Conservation (phyloP, 108 stramenopile genomes). For the Cyclotella kingstonii region DNA sequence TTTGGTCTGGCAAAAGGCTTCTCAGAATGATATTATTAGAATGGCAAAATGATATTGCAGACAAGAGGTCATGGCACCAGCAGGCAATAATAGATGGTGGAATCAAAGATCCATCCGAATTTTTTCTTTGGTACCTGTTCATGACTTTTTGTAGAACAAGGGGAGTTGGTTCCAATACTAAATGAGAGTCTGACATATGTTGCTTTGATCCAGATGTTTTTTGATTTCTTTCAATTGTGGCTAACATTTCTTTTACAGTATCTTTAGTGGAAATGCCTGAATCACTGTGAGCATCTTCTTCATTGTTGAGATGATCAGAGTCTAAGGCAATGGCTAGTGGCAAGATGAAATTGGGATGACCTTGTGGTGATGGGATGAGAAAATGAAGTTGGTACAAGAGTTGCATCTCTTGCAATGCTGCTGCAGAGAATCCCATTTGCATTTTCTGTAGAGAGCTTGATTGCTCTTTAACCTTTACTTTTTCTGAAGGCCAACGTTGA, state of each 20-base stretch:
- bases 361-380: slow-evolving; percentile 73
- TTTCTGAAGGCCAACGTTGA: slow-evolving; percentile 86
- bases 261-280: slow-evolving; percentile 25
- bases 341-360: slow-evolving; percentile 85
- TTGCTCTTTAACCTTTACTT: slow-evolving; percentile 64
- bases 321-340: slow-evolving; percentile 76
- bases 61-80: slow-evolving; percentile 79
- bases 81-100: slow-evolving; percentile 62
- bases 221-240: slow-evolving; percentile 72
- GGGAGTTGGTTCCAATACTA: slow-evolving; percentile 78
- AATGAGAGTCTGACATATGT: slow-evolving; percentile 61
- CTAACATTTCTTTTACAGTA: slow-evolving; percentile 69
- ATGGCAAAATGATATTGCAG: slow-evolving; percentile 79
- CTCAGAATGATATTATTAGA: slow-evolving; percentile 74
- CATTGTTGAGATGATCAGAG: slow-evolving; percentile 26
- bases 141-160: slow-evolving; percentile 72
- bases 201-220: slow-evolving; percentile 48
- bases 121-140: slow-evolving; percentile 45
- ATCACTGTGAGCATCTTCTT: slow-evolving; percentile 16
- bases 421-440: slow-evolving; percentile 73
- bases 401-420: slow-evolving; percentile 87
- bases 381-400: slow-evolving; percentile 70
- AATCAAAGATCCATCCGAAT: slow-evolving; percentile 26
- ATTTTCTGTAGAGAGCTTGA: slow-evolving; percentile 33
- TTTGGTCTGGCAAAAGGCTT: slow-evolving; percentile 67